Percentiles rank a stretch among this genome's conserved stretches.
Evolutionary conservation across 257 asterid genomes (phyloP).

Genomic region (Craterostigma plantagineum): DNA sequence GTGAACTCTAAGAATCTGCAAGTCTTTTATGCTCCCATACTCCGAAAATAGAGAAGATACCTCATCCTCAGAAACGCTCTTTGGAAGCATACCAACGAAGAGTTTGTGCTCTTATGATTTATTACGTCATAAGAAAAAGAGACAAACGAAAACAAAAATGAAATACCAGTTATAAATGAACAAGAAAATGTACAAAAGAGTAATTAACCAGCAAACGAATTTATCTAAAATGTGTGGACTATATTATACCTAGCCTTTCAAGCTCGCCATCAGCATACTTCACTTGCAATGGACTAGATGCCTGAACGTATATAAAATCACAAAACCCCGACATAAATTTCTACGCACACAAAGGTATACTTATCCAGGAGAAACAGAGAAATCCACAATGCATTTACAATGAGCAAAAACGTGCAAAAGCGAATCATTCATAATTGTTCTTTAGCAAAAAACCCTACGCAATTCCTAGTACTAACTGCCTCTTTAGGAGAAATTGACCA

Average conservation of each 20-base stretch:
- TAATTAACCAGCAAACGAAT: constrained; percentile 2
- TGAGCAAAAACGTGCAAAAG: constrained; percentile 4
- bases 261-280: constrained; percentile 99
- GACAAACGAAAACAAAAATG: constrained; percentile 8
- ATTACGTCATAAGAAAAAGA: constrained; percentile 1
- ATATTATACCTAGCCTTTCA: constrained; percentile 81
- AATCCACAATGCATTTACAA: constrained; percentile 3
- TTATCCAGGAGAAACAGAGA: constrained; percentile 11
- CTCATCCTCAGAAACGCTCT: constrained; percentile 71
- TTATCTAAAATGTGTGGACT: constrained; percentile 1
- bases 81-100: constrained; percentile 96
- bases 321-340: background rate
- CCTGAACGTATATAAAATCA: constrained; percentile 45
- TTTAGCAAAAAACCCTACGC: too few species aligned
- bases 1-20: constrained; percentile 81
- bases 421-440: too few species aligned
- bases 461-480: background rate
- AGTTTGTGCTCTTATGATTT: constrained; percentile 71
- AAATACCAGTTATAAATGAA: constrained; percentile 2
- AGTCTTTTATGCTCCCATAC: constrained; percentile 65
- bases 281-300: constrained; percentile 92
- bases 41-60: constrained; percentile 70
- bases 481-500: too few species aligned
- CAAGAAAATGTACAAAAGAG: background rate
- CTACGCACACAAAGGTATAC: constrained; percentile 1